Base-by-base conservation (phyloP, 2,329 filamentous ascomycete species). In the Ilyonectria destructans region DNA sequence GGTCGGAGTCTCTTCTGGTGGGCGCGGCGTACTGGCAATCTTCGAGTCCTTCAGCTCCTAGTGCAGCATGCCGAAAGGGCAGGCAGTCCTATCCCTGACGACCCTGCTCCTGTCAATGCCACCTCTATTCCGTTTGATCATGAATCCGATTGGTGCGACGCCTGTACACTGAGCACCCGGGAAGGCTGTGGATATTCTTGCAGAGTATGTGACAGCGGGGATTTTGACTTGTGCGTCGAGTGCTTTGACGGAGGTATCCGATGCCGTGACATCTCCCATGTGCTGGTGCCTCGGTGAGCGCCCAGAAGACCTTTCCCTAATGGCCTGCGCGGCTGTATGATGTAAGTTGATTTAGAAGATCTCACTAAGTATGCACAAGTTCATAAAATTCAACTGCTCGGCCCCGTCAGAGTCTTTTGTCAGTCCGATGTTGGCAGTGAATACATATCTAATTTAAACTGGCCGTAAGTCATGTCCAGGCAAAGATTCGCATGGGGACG, bases 1-100 rank as follows among this genome's bases (percentile, higher is more conserved):
- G 43, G 43, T 6, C 6, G 43, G 43, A 46, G 43, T 46, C n/a
- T 46, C 43, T 46, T 46, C 43, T 46, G 43, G 43, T 46, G 43
- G 43, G 43, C 43, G 8, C 43, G 43, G 43, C 43, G 43, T 8
- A 46, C 43, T 46, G 43, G 43, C 43, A 46, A 46, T 46, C 43
- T 46, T 19, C 43, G n/a, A 19, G 48, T 51, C 48, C 48, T 51
- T 51, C 48, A 29, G 48, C 48, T 55, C 31, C 31, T 55, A 35
- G 15, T 54, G 49, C 49, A 54, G 13, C 49, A 54, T 54, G 49
- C 49, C 15, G 29, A 54, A 54, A 17, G 2, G 29, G 6, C 10
- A 5, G 49, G 26, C 29, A 54, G 26, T 26, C 29, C 29, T 35
- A 35, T 55, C 15, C 51, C 46, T 29, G 31, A 35, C 6, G 51